These are phyloP conservation scores for Lignosus rhinocerotis DNA, from an alignment of 1,284 basidiomycete genomes.

Conservation along the genomic window DNA sequence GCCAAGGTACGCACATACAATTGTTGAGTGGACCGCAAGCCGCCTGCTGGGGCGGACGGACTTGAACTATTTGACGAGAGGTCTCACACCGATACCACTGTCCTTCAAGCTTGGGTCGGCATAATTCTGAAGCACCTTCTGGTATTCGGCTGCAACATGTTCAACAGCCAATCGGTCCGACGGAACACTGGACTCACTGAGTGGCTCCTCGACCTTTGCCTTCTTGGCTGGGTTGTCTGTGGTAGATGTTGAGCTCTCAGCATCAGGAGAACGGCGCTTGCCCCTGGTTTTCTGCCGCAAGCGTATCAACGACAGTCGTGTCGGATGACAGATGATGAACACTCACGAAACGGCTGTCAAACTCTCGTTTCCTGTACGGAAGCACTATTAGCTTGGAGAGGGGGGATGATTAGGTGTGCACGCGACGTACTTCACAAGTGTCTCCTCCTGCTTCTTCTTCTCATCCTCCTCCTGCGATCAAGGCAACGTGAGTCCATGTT, in stretches of 20 bases:
- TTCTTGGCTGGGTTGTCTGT: conserved; percentile 44
- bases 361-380: conserved; percentile 51
- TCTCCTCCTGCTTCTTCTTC: conserved; percentile 53
- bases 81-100: conserved; percentile 39
- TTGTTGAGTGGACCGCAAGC: neutral
- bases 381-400: neutral
- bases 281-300: conserved; percentile 54
- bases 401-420: neutral
- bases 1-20: conserved; percentile 15
- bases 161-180: neutral
- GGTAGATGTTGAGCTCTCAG: conserved; percentile 30
- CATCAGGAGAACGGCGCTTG: conserved; percentile 54
- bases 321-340: neutral
- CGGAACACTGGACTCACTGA: conserved; percentile 29
- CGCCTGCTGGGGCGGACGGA: neutral
- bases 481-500: neutral
- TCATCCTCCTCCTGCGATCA: conserved; percentile 52
- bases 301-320: neutral
- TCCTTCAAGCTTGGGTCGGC: conserved; percentile 40
- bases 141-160: conserved; percentile 32
- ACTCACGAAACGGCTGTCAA: conserved; percentile 65
- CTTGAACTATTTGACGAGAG: conserved; percentile 39
- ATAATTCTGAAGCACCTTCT: conserved; percentile 41
- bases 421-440: conserved; percentile 43
- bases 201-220: conserved; percentile 33